Evolutionary conservation across 306 rosid genomes (phyloP).

Genomic region (Cercis canadensis): DNA sequence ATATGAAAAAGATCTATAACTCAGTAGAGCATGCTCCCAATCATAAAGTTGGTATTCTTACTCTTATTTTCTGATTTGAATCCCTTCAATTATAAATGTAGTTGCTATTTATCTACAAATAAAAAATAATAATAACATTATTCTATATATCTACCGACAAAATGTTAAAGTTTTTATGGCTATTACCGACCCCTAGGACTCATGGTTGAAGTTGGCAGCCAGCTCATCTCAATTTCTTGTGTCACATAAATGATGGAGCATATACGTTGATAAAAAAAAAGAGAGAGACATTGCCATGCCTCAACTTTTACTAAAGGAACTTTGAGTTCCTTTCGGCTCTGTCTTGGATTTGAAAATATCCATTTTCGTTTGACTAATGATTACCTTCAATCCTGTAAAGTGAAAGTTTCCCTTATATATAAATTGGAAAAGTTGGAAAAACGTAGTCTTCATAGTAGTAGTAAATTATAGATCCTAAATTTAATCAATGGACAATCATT

Average conservation of each 20-base stretch:
- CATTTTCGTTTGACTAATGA: slow-evolving; percentile 33
- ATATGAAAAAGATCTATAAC: too few relatives aligned
- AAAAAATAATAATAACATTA: too few relatives aligned
- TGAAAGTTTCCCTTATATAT: slow-evolving; percentile 16
- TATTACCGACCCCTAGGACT: slow-evolving; percentile 7
- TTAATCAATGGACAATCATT: not conserved
- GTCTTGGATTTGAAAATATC: not conserved
- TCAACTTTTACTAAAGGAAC: slow-evolving; percentile 43
- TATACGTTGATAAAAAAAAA: not conserved
- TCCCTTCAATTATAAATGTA: too few relatives aligned
- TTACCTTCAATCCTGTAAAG: slow-evolving; percentile 29
- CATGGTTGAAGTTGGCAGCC: slow-evolving; percentile 3
- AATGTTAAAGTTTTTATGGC: not conserved
- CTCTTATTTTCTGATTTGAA: too few relatives aligned
- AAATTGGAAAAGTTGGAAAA: not conserved
- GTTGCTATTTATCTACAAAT: too few relatives aligned
- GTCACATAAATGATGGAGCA: not conserved
- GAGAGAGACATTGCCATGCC: not conserved
- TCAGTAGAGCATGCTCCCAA: too few relatives aligned
- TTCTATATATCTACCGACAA: too few relatives aligned
- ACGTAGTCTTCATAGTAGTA: too few relatives aligned
- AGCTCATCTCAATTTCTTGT: too few relatives aligned
- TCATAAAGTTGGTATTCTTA: too few relatives aligned
- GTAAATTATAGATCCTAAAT: too few relatives aligned
- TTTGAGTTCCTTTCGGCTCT: slow-evolving; percentile 50